These are phyloP conservation scores for Calycina herbarum DNA, from an alignment of 2,329 filamentous ascomycete genomes.

Conservation along the genomic window DNA sequence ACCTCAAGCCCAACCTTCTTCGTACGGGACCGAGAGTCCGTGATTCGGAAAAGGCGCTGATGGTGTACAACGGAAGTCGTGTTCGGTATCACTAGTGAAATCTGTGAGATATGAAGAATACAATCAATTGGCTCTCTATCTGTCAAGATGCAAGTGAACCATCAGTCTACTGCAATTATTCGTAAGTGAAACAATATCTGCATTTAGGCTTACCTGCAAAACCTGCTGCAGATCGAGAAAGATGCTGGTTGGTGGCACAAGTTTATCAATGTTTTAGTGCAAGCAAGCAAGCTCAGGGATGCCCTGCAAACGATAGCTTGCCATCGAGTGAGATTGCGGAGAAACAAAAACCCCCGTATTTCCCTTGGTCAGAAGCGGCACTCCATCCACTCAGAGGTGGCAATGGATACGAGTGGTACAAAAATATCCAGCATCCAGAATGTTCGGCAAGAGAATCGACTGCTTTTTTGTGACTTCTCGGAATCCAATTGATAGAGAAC, in stretches of 20 bases:
- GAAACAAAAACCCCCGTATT: neutral
- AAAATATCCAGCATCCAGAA: neutral
- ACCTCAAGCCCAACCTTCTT: neutral
- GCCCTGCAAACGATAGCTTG: neutral
- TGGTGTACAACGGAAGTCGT: neutral
- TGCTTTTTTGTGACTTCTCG: neutral
- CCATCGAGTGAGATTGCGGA: conserved; percentile 3
- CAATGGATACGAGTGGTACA: neutral
- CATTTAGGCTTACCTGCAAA: neutral
- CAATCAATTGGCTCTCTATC: neutral
- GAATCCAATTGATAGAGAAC: neutral
- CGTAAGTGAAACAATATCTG: neutral
- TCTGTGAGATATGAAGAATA: neutral
- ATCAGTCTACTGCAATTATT: neutral
- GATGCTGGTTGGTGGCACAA: neutral
- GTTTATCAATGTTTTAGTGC: neutral
- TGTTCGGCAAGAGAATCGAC: neutral
- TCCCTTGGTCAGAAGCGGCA: neutral
- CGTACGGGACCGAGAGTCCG: neutral
- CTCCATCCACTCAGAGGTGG: neutral
- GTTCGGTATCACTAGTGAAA: neutral
- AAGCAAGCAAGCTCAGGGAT: neutral
- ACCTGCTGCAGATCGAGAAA: neutral
- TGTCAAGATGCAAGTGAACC: neutral
- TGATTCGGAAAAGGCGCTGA: neutral